Evolutionary conservation across 306 rosid genomes (phyloP), one percentile per base, ranked within the genome.

Genomic region (Cercis canadensis): DNA sequence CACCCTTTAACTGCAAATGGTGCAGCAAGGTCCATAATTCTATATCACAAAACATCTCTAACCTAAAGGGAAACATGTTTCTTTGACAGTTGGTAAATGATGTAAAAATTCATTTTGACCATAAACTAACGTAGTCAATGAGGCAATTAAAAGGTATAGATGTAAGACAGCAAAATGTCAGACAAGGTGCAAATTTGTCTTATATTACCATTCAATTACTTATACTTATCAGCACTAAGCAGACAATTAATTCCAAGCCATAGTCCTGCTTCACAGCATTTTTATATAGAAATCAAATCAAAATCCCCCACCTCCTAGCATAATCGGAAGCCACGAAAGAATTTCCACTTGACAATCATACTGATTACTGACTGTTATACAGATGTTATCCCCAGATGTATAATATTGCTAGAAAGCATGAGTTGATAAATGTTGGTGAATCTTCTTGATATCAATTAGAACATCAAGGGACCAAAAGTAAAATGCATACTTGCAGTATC

Each of bases 171-270:
- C 57, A 46, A 37, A 58, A 54, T 67, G 62, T 18, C 72, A 44
- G 34, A 39, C 6, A 6, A 9, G 50, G 46, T 15, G 16, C 3
- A 61, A 53, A 29, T 52, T 52, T 68, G 63, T 46, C 44, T 54
- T 59, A 61, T 45, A 34, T 49, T 65, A 36, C 3, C 21, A 24
- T 73, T 63, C 36, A 73, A 53, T 36, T 53, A 59, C 12, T 47
- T 36, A 15, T 73, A 66, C 11, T 40, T 37, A 15, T 73, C 49
- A 73, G 58, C 21, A 46, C 39, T 44, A 57, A 57, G 58, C 51
- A 39, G 31, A 67, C 19, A 72, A 50, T 53, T 51, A 66, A 21
- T 36, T 43, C 66, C 15, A 37, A 73, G 56, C 55, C 45, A 37
- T 11, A 31, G 36, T 63, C 18, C 19, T 33, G 29, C 70, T 32